phyloP scores from a whole-genome alignment of 2,329 filamentous ascomycete genomes.

The Pseudogymnoascus sp. region DNA sequence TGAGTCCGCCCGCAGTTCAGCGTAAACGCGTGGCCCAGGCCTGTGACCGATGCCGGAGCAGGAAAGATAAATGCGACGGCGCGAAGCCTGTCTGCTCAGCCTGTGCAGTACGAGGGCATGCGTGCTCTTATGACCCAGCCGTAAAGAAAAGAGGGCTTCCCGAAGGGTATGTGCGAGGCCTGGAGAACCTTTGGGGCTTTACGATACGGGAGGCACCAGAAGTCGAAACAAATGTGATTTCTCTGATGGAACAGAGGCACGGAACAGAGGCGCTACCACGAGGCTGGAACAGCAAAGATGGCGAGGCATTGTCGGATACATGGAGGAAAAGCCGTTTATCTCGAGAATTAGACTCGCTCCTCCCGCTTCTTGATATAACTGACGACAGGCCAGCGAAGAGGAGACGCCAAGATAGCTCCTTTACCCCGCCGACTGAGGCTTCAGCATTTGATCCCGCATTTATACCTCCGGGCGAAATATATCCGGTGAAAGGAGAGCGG shows the following conservation, averaged over 20 bases:
- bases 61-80: constrained; percentile 66
- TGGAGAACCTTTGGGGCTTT: constrained; percentile 38
- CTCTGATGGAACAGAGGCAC: constrained; percentile 21
- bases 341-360: constrained; percentile 5
- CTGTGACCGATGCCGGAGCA: constrained; percentile 59
- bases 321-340: constrained; percentile 13
- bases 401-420: constrained; percentile 11
- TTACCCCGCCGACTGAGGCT: constrained; percentile 21
- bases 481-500: background rate
- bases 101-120: constrained; percentile 51
- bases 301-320: constrained; percentile 34
- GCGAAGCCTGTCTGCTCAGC: constrained; percentile 57
- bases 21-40: constrained; percentile 30
- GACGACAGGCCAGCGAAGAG: constrained; percentile 8
- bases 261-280: constrained; percentile 24
- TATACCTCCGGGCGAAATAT: background rate
- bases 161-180: constrained; percentile 63
- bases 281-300: constrained; percentile 30
- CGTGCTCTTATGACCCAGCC: constrained; percentile 59
- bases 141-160: constrained; percentile 67
- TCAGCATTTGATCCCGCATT: constrained; percentile 10
- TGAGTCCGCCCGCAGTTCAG: background rate
- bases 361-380: constrained; percentile 4
- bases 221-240: constrained; percentile 10
- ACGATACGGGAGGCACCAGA: constrained; percentile 8